Conservation (phyloP, 1,284 basidiomycete genomes). For the Cronartium ribicola region DNA sequence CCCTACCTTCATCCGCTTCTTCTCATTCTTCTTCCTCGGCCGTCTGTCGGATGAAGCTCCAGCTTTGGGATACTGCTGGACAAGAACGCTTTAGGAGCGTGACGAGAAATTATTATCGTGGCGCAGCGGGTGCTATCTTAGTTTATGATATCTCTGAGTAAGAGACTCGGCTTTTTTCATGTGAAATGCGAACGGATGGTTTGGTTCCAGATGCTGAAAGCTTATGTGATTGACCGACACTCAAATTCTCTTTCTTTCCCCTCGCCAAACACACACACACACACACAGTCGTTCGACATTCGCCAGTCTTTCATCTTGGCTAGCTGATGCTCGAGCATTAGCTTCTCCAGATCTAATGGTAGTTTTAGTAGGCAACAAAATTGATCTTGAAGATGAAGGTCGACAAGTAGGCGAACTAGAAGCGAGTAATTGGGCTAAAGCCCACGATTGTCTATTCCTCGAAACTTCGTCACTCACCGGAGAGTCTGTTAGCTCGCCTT, state of each 20-base stretch:
- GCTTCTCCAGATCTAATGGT: conserved; percentile 80
- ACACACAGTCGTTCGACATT: conserved; percentile 59
- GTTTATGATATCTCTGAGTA: conserved; percentile 92
- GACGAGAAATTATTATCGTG: conserved; percentile 91
- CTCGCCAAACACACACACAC: not conserved
- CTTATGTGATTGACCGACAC: not conserved
- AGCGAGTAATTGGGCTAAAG: conserved; percentile 87
- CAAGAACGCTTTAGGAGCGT: conserved; percentile 94
- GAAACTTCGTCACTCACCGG: conserved; percentile 89
- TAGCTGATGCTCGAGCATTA: conserved; percentile 82
- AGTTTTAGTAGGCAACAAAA: conserved; percentile 92
- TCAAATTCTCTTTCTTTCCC: not conserved
- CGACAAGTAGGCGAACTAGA: conserved; percentile 91
- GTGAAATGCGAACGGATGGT: not conserved
- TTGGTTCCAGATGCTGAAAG: not conserved
- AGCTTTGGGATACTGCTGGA: conserved; percentile 82
- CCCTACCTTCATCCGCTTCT: conserved; percentile 42
- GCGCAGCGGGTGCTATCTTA: conserved; percentile 71
- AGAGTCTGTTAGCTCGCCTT: conserved; percentile 81
- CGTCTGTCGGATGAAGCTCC: conserved; percentile 47
- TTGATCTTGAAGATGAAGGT: conserved; percentile 79
- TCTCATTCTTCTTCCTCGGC: conserved; percentile 33
- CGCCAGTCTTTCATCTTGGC: conserved; percentile 73
- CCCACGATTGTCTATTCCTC: conserved; percentile 89
- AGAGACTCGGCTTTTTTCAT: not conserved